Percentiles rank a stretch among this genome's conserved stretches.
phyloP scores from a whole-genome alignment of 768 basidiomycete genomes.

The Kwoniella newhampshirensis region DNA sequence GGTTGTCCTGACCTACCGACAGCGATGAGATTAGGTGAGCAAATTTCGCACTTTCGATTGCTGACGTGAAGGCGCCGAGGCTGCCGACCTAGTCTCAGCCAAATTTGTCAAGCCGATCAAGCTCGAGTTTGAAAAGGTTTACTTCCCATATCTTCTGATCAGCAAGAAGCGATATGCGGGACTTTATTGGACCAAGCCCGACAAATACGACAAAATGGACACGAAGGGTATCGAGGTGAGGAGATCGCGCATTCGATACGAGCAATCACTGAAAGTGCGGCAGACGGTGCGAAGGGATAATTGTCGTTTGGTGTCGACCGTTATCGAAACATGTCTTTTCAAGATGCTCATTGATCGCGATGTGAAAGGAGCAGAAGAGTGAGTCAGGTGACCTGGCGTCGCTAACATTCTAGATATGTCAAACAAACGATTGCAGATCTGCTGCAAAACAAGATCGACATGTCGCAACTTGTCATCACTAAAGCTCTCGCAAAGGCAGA shows the following conservation, averaged over 20 bases:
- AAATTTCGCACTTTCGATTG: background rate
- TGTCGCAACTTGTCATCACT: conserved; percentile 98
- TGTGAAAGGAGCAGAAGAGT: conserved; percentile 91
- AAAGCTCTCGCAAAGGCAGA: conserved; percentile 95
- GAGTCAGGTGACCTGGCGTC: conserved; percentile 45
- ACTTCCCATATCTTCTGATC: conserved; percentile 96
- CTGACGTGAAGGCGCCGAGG: conserved; percentile 69
- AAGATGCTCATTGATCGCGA: conserved; percentile 97
- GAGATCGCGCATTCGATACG: background rate
- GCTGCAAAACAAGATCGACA: conserved; percentile 93
- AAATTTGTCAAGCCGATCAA: conserved; percentile 96
- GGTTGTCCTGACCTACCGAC: conserved; percentile 79
- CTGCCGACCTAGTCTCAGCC: conserved; percentile 82
- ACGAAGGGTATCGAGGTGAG: conserved; percentile 95
- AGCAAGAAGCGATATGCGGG: conserved; percentile 99
- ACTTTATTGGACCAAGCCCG: conserved; percentile 91
- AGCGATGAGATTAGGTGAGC: conserved; percentile 85
- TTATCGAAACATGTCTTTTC: conserved; percentile 95
- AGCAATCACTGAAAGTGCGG: background rate
- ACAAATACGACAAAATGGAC: conserved; percentile 99
- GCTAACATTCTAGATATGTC: conserved; percentile 64
- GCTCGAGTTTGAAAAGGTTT: conserved; percentile 98
- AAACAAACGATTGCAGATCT: conserved; percentile 92
- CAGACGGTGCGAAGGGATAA: conserved; percentile 98
- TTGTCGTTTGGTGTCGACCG: conserved; percentile 95